Evolutionary conservation across 2,329 filamentous ascomycete species (phyloP).

Genomic region (Ophiocordyceps sinensis): DNA sequence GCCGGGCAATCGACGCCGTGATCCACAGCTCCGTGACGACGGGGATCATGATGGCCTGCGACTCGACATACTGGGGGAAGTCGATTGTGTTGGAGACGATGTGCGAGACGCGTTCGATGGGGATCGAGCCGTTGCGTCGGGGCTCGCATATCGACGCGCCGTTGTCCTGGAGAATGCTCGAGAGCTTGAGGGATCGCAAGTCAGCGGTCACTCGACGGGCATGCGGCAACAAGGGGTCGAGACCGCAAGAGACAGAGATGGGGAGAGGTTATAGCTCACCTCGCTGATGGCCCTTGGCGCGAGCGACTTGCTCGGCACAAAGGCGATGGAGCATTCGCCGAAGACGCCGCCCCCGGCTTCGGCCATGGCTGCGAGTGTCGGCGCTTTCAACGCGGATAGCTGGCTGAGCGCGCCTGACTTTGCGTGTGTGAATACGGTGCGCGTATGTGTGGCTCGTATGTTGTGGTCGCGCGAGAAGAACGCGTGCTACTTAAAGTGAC

Average conservation of each 20-base stretch:
- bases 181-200: conserved; percentile 19
- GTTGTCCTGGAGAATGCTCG: conserved; percentile 28
- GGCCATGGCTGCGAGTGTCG: conserved; percentile 11
- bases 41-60: conserved; percentile 64
- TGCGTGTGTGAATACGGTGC: too few species aligned
- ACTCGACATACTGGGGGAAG: conserved; percentile 72
- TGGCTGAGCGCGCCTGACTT: neutral
- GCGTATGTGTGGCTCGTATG: too few species aligned
- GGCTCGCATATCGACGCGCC: conserved; percentile 34
- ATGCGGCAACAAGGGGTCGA: too few species aligned
- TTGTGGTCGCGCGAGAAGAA: neutral
- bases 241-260: neutral
- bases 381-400: neutral
- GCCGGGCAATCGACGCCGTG: conserved; percentile 50
- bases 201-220: conserved; percentile 1
- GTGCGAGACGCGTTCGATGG: conserved; percentile 35
- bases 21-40: conserved; percentile 80
- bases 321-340: conserved; percentile 27
- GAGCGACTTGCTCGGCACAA: conserved; percentile 27
- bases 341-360: conserved; percentile 20
- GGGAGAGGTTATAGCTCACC: conserved; percentile 11
- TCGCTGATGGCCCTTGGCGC: conserved; percentile 25
- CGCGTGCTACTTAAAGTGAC: neutral
- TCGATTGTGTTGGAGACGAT: conserved; percentile 64
- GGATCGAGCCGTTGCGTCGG: conserved; percentile 31